Conservation (phyloP, 2,329 filamentous ascomycete species). For the Tolypocladium pustulatum region DNA sequence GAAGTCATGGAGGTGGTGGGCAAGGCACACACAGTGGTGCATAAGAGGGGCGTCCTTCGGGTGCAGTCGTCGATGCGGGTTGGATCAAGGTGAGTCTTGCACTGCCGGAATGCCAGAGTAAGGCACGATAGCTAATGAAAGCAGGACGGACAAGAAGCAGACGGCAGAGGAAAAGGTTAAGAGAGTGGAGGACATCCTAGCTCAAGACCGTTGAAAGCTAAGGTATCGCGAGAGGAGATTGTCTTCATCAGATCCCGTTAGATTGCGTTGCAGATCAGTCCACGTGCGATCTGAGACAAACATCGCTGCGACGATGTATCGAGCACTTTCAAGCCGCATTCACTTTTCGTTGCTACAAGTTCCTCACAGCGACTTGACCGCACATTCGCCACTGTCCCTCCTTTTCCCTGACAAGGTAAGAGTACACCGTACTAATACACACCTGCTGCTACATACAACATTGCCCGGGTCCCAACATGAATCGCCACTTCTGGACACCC, state of each 20-base stretch:
- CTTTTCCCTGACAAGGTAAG: not conserved
- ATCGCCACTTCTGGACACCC: not conserved
- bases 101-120: not conserved
- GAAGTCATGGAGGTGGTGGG: conserved; percentile 76
- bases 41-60: conserved; percentile 64
- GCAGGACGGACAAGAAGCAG: conserved; percentile 76
- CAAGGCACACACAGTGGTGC: conserved; percentile 72
- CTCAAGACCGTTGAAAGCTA: conserved; percentile 5
- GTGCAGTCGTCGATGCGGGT: conserved; percentile 85
- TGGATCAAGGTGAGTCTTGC: conserved; percentile 56
- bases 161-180: conserved; percentile 71
- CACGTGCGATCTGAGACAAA: not conserved
- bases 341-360: not conserved
- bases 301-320: not conserved
- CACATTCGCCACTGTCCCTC: not conserved
- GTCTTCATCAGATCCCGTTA: no score
- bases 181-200: conserved; percentile 42
- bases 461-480: not conserved
- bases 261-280: not conserved
- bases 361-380: not conserved
- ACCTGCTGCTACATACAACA: not conserved
- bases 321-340: not conserved
- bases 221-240: not conserved
- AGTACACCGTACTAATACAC: conserved; percentile 3
- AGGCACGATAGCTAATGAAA: conserved; percentile 1